Evolutionary conservation across 106 monocot genomes (phyloP).

Genomic region (Xerophyta viscosa): DNA sequence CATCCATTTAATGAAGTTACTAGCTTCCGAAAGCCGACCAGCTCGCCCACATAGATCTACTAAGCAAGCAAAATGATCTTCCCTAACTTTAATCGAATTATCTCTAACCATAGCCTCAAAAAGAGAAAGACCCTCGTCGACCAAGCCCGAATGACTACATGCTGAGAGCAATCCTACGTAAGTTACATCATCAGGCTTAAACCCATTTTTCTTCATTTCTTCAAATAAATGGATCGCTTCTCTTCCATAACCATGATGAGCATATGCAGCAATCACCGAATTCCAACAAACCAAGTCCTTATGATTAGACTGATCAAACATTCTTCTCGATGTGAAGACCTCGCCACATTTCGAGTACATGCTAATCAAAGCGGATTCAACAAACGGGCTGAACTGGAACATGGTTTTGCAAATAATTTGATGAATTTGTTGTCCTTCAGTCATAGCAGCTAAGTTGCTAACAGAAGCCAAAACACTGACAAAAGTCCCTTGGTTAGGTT

Average conservation of each 20-base stretch:
- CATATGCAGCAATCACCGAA: slow-evolving; percentile 61
- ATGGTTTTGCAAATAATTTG: slow-evolving; percentile 54
- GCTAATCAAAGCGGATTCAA: slow-evolving; percentile 47
- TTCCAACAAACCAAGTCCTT: slow-evolving; percentile 73
- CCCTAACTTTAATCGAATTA: slow-evolving; percentile 40
- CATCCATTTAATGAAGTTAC: slow-evolving; percentile 26
- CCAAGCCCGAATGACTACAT: slow-evolving; percentile 73
- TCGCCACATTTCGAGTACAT: slow-evolving; percentile 84
- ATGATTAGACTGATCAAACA: slow-evolving; percentile 37
- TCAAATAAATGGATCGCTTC: slow-evolving; percentile 44
- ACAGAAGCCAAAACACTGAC: slow-evolving; percentile 46
- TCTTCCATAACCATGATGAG: slow-evolving; percentile 57
- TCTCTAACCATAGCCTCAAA: slow-evolving; percentile 39
- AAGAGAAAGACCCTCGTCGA: slow-evolving; percentile 42
- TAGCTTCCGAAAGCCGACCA: slow-evolving; percentile 42
- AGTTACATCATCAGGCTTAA: slow-evolving; percentile 60
- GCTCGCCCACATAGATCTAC: slow-evolving; percentile 72
- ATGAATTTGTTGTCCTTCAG: slow-evolving; percentile 60
- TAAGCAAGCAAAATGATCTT: slow-evolving; percentile 73
- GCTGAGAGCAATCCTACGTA: slow-evolving; percentile 68
- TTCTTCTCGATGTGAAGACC: slow-evolving; percentile 30
- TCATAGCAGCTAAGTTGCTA: slow-evolving; percentile 36
- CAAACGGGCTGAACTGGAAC: slow-evolving; percentile 47
- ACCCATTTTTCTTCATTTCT: slow-evolving; percentile 35
- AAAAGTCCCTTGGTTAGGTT: slow-evolving; percentile 50